phyloP scores from a whole-genome alignment of 2,329 filamentous ascomycete species.

The Epichloe glyceriae region DNA sequence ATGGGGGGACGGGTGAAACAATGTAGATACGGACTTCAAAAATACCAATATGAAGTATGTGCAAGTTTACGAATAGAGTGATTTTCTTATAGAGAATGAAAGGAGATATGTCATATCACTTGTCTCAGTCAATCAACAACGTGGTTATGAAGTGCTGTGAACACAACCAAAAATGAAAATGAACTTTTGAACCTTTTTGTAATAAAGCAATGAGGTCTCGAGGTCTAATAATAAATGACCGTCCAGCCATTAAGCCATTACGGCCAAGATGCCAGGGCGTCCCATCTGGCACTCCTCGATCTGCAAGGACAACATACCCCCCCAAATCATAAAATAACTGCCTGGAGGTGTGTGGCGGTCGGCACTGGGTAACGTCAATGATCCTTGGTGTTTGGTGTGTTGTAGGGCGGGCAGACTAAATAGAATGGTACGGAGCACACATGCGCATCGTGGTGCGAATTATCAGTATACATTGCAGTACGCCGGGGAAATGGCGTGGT shows the following conservation, averaged over 20 bases:
- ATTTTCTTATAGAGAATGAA: neutral
- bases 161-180: neutral
- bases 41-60: too few relatives aligned
- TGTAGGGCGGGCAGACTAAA: neutral
- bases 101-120: too few relatives aligned
- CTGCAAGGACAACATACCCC: conserved; percentile 1
- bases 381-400: too few relatives aligned
- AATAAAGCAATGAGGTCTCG: neutral
- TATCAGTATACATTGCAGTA: neutral
- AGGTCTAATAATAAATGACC: conserved; percentile 6
- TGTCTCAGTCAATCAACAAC: neutral
- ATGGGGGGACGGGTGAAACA: too few relatives aligned
- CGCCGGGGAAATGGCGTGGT: neutral
- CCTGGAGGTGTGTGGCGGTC: too few relatives aligned
- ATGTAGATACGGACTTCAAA: too few relatives aligned
- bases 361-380: too few relatives aligned
- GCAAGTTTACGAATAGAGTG: neutral
- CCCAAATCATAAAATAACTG: neutral
- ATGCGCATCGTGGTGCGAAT: neutral
- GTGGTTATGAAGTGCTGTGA: neutral
- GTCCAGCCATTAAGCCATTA: neutral
- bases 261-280: neutral
- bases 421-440: neutral
- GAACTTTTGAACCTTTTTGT: neutral
- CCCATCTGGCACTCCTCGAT: conserved; percentile 8